Percentiles rank a stretch among this genome's conserved stretches.
Evolutionary conservation across 495 filamentous ascomycete genomes (phyloP).

Genomic region (Penicillium psychrofluorescens): DNA sequence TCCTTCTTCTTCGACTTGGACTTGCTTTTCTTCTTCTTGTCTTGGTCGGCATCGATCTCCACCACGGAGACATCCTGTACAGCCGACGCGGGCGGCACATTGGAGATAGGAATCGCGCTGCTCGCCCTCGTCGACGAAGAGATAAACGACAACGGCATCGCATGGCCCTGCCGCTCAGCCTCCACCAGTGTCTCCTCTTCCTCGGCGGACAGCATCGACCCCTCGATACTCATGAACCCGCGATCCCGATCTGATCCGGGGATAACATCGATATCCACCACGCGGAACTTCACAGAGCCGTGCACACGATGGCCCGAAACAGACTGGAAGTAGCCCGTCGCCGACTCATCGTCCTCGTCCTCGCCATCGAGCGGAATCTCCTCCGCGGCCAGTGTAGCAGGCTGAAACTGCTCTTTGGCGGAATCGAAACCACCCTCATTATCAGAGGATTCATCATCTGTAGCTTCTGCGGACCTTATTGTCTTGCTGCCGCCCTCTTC

Average conservation of each 20-base stretch:
- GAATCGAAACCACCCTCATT: conserved; percentile 22
- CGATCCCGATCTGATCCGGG: conserved; percentile 48
- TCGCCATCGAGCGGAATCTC: conserved; percentile 20
- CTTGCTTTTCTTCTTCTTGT: conserved; percentile 13
- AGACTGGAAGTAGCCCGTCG: conserved; percentile 54
- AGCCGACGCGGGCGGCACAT: conserved; percentile 4
- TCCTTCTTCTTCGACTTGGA: conserved; percentile 15
- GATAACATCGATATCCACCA: conserved; percentile 56
- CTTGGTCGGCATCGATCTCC: conserved; percentile 11
- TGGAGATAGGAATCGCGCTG: conserved; percentile 15
- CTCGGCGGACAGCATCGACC: conserved; percentile 51
- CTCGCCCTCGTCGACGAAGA: conserved; percentile 5
- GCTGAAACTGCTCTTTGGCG: conserved; percentile 38
- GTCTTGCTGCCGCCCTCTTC: conserved; percentile 21
- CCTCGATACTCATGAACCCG: conserved; percentile 62
- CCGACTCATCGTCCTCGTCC: conserved; percentile 27
- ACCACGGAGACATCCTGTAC: conserved; percentile 10
- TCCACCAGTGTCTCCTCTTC: conserved; percentile 35
- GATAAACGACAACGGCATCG: conserved; percentile 11
- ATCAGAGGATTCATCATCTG: conserved; percentile 25
- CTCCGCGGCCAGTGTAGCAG: conserved; percentile 24
- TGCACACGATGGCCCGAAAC: conserved; percentile 53
- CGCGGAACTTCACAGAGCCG: conserved; percentile 52
- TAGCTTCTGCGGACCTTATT: conserved; percentile 9
- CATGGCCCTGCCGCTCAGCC: conserved; percentile 29